Evolutionary conservation across 768 basidiomycete species (phyloP), one percentile per base, ranked within the genome.

Genomic region (Suillus subalutaceus): DNA sequence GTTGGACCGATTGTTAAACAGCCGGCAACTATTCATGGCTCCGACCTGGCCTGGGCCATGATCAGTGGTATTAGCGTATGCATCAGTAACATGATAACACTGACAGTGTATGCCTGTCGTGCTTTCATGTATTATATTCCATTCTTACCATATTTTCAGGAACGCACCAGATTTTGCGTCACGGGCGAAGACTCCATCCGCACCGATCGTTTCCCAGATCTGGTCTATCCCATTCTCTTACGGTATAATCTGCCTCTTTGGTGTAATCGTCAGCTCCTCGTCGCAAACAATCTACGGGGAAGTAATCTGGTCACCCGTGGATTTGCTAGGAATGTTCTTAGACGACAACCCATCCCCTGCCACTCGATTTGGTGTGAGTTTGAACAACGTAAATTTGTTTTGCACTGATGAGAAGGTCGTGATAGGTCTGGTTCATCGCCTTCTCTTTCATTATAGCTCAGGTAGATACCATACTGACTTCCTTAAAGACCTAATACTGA

Each of bases 371-470:
- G 87, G 86, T 10, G 86, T 85, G 70, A 32, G 78, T 48, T 37
- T 57, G 32, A 23, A 43, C 12, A 16, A 16, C 30, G 32, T 6
- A 62, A 16, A 13, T 38, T n/a, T 30, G 23, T 60, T 65, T 62
- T 35, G 40, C 57, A 35, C 43, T 50, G 30, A 57, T 41, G n/a
- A 62, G 20, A 60, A 32, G 2, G 30, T 20, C 10, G 6, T 37
- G 60, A 26, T 69, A 83, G 84, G 85, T 90, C 20, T 90, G 88
- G 82, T 91, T 90, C 80, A 92, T 93, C 70, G 77, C 88, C 0
- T 84, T 85, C 43, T 85, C 87, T 2, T 92, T 93, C 77, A 88
- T 92, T 67, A 85, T 91, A 70, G 90, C 90, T 9, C 90, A 90
- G 79, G 81, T 84, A 65, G 15, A 72, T 67, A 32, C 18, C 32